Base-by-base conservation (phyloP, 2,329 filamentous ascomycete genomes). In the Coniosporium tulheliwenetii region DNA sequence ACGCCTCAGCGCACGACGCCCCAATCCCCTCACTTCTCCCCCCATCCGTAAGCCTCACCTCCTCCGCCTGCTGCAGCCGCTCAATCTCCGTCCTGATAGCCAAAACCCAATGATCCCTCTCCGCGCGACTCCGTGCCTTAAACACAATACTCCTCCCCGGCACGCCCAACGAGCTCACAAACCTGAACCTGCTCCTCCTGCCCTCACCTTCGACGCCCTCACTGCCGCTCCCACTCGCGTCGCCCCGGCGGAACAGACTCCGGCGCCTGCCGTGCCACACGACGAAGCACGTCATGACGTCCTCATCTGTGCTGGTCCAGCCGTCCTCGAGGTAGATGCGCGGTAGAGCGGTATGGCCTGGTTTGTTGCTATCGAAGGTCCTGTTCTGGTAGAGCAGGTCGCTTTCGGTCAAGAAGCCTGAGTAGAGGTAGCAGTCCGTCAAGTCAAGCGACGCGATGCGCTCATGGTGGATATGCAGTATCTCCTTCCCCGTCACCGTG, bases 51-150 rank as follows among this genome's bases (percentile, higher is more conserved):
- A 73, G 56, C 38, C 69, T 60, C 37, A 72, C 61, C 49, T 76
- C 71, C 45, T 70, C 66, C 10, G 56, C 60, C 41, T 64, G 57
- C 37, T 67, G 66, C 43, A 76, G 52, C 39, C 73, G 60, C 59
- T 81, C 77, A 53, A 81, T 81, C 60, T 81, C 77, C 45, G 73
- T 73, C 40, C 70, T 70, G 43, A 81, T 73, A 31, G 68, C 75
- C 53, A 80, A 57, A 16, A 81, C 77, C 77, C 77, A 81, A 48
- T 75, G 70, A 57, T 81, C 77, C 44, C 77, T 67, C 55, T 81
- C 77, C 1, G 76, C 69, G 8, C 77, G 63, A 54, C 71, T 78
- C 40, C 77, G 65, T 31, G 77, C 70, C 50, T 77, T 75, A 52
- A 81, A 81, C 10, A 81, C 77, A 38, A 79, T 70, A 34, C 71